Base-by-base conservation (phyloP, 257 asterid genomes). In the Gentiana macrophylla region DNA sequence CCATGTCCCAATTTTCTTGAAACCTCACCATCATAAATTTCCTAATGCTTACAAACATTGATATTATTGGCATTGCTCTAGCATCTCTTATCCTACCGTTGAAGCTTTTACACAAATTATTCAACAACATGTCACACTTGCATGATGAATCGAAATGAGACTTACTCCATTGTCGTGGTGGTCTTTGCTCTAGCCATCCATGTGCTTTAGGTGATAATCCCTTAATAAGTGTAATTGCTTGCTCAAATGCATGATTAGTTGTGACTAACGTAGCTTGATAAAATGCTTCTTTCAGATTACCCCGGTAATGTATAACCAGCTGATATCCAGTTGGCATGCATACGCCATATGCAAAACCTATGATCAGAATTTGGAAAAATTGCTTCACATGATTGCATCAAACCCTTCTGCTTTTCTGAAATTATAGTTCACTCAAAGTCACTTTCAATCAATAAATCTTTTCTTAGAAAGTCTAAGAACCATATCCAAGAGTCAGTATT, bases 121-220 rank as follows among this genome's bases (percentile, higher is more conserved):
- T 55, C 24, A 56, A 41, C 12, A 38, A 11, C 37, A 56, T 56
- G 4, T n/a, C 60, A 38, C 60, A 56, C 5, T 38, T 56, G 12
- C 12, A 35, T 1, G 7, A 5, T 0, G 12, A 2, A 3, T 8
- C 41, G 35, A 56, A 56, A 32, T 35, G 8, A 1, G 60, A 36
- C 8, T 12, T 37, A 41, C 50, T 38, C 60, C 60, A 38, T 1
- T 56, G 37, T 0, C 5, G 0, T 12, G 49, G 36, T 1, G 32
- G 46, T 4, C 36, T 54, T 4, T 54, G 45, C 3, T 54, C 38
- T 1, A 36, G 12, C 46, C 47, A 54, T 12, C 1, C 3, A 8
- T 11, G 45, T 32, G 46, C 24, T 2, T 12, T 32, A 1, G 1
- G 38, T 11, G 35, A 8, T 2, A 36, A 1, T 1, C 0, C 1